These are phyloP conservation scores for Neoboletus magnificus DNA, from an alignment of 768 basidiomycete genomes.

Conservation along the genomic window DNA sequence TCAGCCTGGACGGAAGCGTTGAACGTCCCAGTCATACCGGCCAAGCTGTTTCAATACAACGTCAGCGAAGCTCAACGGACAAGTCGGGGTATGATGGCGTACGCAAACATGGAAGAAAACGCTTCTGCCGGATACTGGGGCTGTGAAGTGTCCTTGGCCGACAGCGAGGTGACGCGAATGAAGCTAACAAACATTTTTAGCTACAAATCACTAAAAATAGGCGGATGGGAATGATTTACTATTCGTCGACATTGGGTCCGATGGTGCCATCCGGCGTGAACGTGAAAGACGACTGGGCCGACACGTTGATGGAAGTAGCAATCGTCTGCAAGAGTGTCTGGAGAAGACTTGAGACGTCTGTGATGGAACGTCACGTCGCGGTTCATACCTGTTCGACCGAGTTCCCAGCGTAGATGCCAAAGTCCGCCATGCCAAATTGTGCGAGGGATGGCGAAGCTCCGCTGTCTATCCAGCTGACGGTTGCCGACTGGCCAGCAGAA, in stretches of 20 bases:
- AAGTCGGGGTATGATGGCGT: slow-evolving; percentile 23
- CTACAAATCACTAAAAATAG: background rate
- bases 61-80: background rate
- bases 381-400: slow-evolving; percentile 52
- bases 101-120: slow-evolving; percentile 81
- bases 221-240: slow-evolving; percentile 39
- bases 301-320: slow-evolving; percentile 47
- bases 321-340: slow-evolving; percentile 60
- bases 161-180: slow-evolving; percentile 67
- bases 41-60: slow-evolving; percentile 41
- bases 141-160: slow-evolving; percentile 47
- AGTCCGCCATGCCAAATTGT: slow-evolving; percentile 46
- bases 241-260: slow-evolving; percentile 53
- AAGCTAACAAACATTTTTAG: slow-evolving; percentile 46
- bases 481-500: slow-evolving; percentile 47
- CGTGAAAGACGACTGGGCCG: slow-evolving; percentile 39
- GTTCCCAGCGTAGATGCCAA: slow-evolving; percentile 66
- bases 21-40: slow-evolving; percentile 72
- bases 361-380: background rate
- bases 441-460: slow-evolving; percentile 44
- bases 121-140: slow-evolving; percentile 59
- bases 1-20: slow-evolving; percentile 50
- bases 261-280: slow-evolving; percentile 52
- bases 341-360: background rate
- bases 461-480: slow-evolving; percentile 60